Conservation (phyloP, 1,284 basidiomycete species). For the Cutaneotrichosporon arboriforme region DNA sequence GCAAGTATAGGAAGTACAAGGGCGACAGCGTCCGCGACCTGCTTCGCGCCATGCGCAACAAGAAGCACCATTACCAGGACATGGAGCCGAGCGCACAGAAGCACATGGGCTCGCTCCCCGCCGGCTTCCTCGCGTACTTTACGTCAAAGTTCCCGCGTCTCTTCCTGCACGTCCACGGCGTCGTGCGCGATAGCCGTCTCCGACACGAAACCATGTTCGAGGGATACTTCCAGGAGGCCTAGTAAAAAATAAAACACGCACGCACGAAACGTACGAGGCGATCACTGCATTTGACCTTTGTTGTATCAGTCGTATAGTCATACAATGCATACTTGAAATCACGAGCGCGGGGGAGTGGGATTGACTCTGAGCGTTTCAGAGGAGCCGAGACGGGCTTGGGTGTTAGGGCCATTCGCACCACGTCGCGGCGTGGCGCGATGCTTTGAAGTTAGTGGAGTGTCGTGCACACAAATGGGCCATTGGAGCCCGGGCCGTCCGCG, state of each 20-base stretch:
- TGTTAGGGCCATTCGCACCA: too few relatives aligned
- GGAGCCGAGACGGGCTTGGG: too few relatives aligned
- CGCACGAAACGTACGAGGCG: neutral
- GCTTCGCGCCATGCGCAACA: slow-evolving; percentile 86
- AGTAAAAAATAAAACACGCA: neutral
- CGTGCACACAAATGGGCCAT: too few relatives aligned
- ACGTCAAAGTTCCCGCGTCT: slow-evolving; percentile 83
- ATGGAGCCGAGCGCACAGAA: slow-evolving; percentile 82
- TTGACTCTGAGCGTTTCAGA: too few relatives aligned
- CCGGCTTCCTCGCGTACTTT: slow-evolving; percentile 88
- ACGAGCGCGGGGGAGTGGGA: too few relatives aligned
- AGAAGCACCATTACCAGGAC: slow-evolving; percentile 96
- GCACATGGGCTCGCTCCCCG: slow-evolving; percentile 80
- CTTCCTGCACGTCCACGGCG: slow-evolving; percentile 85
- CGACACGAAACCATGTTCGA: slow-evolving; percentile 77
- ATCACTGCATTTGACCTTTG: too few relatives aligned
- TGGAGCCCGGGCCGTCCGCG: too few relatives aligned
- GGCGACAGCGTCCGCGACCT: slow-evolving; percentile 84
- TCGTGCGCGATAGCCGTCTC: slow-evolving; percentile 62
- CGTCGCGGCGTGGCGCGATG: too few relatives aligned
- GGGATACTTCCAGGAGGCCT: slow-evolving; percentile 57
- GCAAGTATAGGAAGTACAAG: slow-evolving; percentile 96
- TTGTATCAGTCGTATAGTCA: too few relatives aligned
- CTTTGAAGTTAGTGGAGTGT: too few relatives aligned
- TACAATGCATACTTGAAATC: too few relatives aligned